Evolutionary conservation across 2,329 filamentous ascomycete species (phyloP).

Genomic region (Chalaropsis thielavioides): DNA sequence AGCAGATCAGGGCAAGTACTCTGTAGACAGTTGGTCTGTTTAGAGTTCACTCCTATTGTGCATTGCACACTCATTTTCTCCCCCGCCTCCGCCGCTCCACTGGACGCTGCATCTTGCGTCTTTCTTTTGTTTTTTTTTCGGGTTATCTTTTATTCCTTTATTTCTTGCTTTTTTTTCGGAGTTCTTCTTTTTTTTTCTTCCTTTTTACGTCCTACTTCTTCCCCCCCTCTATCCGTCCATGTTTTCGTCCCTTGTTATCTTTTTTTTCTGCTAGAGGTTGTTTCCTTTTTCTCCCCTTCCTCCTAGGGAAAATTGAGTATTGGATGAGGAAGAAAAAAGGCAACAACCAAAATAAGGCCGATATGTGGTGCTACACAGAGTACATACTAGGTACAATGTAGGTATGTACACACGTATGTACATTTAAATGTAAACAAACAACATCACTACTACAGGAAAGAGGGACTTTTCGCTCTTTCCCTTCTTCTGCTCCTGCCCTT

Average conservation of each 20-base stretch:
- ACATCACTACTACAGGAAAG: background rate
- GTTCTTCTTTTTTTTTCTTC: background rate
- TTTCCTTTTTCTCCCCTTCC: background rate
- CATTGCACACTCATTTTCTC: background rate
- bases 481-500: background rate
- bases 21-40: conserved; percentile 1
- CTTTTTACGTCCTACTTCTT: too few relatives aligned
- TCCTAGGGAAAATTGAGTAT: background rate
- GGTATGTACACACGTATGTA: background rate
- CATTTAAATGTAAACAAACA: background rate
- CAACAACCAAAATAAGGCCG: too few relatives aligned
- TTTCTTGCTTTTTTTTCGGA: background rate
- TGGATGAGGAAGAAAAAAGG: background rate
- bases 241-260: background rate
- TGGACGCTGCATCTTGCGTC: background rate
- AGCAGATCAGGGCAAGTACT: conserved; percentile 5
- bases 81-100: background rate
- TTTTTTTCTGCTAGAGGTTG: background rate
- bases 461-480: background rate
- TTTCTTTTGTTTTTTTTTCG: background rate
- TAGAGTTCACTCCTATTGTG: background rate
- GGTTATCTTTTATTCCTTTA: background rate
- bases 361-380: too few relatives aligned
- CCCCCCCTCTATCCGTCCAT: background rate
- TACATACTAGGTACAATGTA: background rate